Base-by-base conservation (phyloP, 2,329 filamentous ascomycete genomes). In the Talaromyces sp. region DNA sequence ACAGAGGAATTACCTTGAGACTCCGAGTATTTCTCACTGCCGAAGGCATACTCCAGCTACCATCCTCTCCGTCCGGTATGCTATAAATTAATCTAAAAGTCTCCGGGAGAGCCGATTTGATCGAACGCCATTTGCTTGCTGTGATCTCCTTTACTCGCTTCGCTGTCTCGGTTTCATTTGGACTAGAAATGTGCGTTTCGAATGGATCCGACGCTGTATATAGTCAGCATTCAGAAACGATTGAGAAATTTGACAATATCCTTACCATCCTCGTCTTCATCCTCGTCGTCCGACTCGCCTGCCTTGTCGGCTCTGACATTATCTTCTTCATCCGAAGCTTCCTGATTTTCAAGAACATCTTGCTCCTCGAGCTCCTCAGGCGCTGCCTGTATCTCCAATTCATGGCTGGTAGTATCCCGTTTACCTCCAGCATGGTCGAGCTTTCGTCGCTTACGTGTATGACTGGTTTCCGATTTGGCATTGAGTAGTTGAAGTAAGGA, bases 171-270 rank as follows among this genome's bases (percentile, higher is more conserved):
- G 84, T 82, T 58, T 90, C 86, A 54, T 93, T 85, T 0, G 88
- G 87, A 49, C 83, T 83, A 39, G 87, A 86, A 74, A 96, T 96
- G 77, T 97, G 94, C 8, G 82, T 79, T 68, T 95, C 90, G 72
- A 96, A 97, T 0, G 92, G 90, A 75, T 96, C 91, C 5, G 78
- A 52, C 22, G 35, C 65, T 66, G 79, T 33, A 80, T 68, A 87
- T 82, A 57, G 5, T 66, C 7, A 43, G 45, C 19, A 45, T 14
- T 43, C 27, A 14, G 43, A n/a, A 3, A 47, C 31, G 19, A 52
- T 31, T 63, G 19, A 16, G 43, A 9, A 57, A 27, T 43, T 6
- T 66, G 24, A 45, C 19, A 22, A 47, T 49, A 33, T 62, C 57
- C 24, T 66, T 59, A 63, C 73, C 71, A 68, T 74, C 73, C 50